These are phyloP conservation scores for Boletus fagicola DNA, from an alignment of 768 basidiomycete genomes.

Conservation along the genomic window DNA sequence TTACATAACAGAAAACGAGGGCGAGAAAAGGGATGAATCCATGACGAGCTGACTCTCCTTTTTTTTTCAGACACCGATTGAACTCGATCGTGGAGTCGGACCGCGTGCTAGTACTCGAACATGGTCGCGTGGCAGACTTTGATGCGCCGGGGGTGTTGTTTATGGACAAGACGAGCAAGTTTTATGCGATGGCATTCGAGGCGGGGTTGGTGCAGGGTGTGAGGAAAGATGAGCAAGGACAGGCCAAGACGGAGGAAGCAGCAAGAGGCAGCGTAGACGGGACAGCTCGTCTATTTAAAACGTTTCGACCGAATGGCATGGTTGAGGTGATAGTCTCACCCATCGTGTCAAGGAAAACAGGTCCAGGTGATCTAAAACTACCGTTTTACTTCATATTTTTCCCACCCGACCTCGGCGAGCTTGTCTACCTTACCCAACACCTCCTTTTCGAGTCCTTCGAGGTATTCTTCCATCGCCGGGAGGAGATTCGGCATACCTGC, in stretches of 20 bases:
- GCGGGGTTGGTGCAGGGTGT: conserved; percentile 45
- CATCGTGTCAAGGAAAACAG: neutral
- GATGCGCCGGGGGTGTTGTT: conserved; percentile 66
- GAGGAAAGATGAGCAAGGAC: neutral
- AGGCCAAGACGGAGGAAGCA: neutral
- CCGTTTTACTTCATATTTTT: conserved; percentile 59
- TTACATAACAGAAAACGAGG: neutral
- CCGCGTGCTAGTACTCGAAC: neutral
- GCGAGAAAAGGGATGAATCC: neutral
- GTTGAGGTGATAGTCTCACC: too few species aligned
- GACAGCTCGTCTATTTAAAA: too few species aligned
- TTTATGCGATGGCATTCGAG: conserved; percentile 61
- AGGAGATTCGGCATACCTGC: conserved; percentile 67
- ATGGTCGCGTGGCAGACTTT: conserved; percentile 50
- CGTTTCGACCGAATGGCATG: too few species aligned
- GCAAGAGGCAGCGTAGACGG: too few species aligned
- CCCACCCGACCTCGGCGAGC: conserved; percentile 82
- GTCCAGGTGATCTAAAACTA: conserved; percentile 1
- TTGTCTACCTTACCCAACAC: conserved; percentile 78
- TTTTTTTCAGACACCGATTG: neutral
- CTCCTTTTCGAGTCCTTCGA: conserved; percentile 65
- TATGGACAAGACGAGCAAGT: conserved; percentile 48
- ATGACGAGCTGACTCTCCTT: neutral
- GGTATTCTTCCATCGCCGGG: conserved; percentile 69
- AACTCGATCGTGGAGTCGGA: neutral